Evolutionary conservation across 805 yeast species (phyloP), one percentile per base, ranked within the genome.

Genomic region (Lachancea lanzarotensis): DNA sequence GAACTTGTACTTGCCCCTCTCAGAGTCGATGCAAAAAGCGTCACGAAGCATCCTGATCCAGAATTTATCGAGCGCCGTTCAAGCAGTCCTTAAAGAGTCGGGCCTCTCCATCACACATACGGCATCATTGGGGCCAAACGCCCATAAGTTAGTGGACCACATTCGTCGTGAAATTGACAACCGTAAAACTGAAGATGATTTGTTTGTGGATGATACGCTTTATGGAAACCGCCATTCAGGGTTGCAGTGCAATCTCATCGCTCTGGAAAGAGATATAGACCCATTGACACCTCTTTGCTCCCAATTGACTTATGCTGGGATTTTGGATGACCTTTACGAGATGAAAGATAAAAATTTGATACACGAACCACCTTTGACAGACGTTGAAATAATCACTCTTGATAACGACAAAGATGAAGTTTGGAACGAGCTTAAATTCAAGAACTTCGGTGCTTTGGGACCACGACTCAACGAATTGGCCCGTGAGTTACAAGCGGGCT

Each of bases 381-480:
- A 46, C 11, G 45, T 53, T 13, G 48, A 52, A 1, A 35, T 52
- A 7, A 44, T 52, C 26, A 42, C 48, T 32, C 43, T 38, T 4
- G 48, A 50, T 18, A 53, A 49, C 31, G 45, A 46, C 17, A 54
- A 51, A 15, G 66, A 65, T 31, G 62, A 57, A 3, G 57, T 58
- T n/a, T 56, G 62, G 66, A 51, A 59, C 27, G 57, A 72, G 6
- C 68, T 90, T 13, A 76, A 79, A 49, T 77, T 79, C 56, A 65
- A 80, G 45, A 89, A 89, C 51, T 90, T 93, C 62, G 84, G 90
- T 1, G 73, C 80, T 20, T 82, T 90, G 30, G 97, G 97, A 1
- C 74, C 78, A 6, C 71, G 73, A 20, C 70, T 93, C 37, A 90
- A 88, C 60, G 61, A 69, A 20, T 69, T 79, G 45, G 97, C 97